phyloP scores from a whole-genome alignment of 257 asterid genomes.

The Agastache rugosa region DNA sequence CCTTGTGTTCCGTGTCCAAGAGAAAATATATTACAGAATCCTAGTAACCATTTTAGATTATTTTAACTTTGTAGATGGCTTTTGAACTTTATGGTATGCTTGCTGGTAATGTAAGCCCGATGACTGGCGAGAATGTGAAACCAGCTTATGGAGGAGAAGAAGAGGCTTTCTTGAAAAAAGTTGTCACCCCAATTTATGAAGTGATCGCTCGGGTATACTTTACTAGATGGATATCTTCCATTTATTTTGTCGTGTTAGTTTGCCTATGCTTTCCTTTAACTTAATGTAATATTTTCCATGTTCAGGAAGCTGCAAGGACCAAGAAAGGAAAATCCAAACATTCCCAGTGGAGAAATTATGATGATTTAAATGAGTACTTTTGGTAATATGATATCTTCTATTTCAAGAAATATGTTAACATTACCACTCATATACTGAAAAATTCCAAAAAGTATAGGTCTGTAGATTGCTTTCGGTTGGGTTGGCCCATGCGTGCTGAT shows the following conservation, averaged over 20 bases:
- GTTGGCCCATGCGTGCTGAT: conserved; percentile 99
- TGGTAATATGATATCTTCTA: conserved; percentile 55
- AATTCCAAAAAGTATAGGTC: conserved; percentile 58
- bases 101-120: conserved; percentile 97
- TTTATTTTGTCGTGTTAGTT: neutral
- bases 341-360: conserved; percentile 99
- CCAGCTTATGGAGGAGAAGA: conserved; percentile 99
- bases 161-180: conserved; percentile 89
- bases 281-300: conserved; percentile 20
- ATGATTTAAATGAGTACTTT: conserved; percentile 94
- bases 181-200: conserved; percentile 94
- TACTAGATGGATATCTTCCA: conserved; percentile 2
- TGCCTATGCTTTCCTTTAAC: neutral
- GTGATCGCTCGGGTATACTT: conserved; percentile 83
- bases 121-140: conserved; percentile 97
- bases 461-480: conserved; percentile 95
- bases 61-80: conserved; percentile 70
- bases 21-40: neutral
- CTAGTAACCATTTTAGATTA: neutral
- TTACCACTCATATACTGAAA: neutral
- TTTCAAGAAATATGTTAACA: conserved; percentile 1
- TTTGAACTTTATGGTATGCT: conserved; percentile 98
- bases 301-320: conserved; percentile 95
- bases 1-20: neutral
- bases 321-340: conserved; percentile 84